Evolutionary conservation across 108 stramenopile species (phyloP), one percentile per base, ranked within the genome.

Genomic region (Fragilariopsis cylindrus): DNA sequence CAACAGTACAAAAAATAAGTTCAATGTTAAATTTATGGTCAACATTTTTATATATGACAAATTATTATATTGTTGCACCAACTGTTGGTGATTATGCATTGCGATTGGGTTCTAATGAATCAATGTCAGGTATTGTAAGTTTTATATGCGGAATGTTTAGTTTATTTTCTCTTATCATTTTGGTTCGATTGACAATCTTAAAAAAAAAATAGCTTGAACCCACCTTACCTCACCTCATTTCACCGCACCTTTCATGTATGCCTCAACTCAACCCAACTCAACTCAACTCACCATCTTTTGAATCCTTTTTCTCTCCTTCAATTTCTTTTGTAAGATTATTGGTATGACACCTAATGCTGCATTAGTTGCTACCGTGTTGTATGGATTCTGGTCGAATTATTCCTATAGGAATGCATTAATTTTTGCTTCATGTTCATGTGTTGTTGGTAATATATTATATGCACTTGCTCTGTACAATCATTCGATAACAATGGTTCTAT

Each of bases 51-150:
- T 98, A 96, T 85, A 94, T 97, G 94, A 85, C 88, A 65, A 98
- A 98, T 80, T 98, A 97, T 75, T 94, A 96, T 80, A 91, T 98
- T 74, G 93, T 92, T 7, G 93, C 94, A 30, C 97, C 97, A 9
- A 95, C 95, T 4, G 85, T 84, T 44, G 90, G 87, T 18, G 65
- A 85, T 62, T 98, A 98, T 82, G 88, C 93, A 4, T 74, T 79
- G 11, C 82, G 80, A 44, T 71, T 97, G 53, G 96, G 97, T 4
- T 86, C 84, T 11, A 56, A 80, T 65, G 82, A 90, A 19, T 83
- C 94, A 7, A 66, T 86, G 57, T 89, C 92, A 2, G 93, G 92
- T 2, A 63, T 97, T 12, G 62, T 63, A 45, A 43, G 62, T 63
- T 8, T 63, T 41, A 12, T 30, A 1, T 30, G 30, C 30, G 2